These are phyloP conservation scores for Sclerotinia spermophila DNA, from an alignment of 2,329 filamentous ascomycete genomes.

Conservation along the genomic window DNA sequence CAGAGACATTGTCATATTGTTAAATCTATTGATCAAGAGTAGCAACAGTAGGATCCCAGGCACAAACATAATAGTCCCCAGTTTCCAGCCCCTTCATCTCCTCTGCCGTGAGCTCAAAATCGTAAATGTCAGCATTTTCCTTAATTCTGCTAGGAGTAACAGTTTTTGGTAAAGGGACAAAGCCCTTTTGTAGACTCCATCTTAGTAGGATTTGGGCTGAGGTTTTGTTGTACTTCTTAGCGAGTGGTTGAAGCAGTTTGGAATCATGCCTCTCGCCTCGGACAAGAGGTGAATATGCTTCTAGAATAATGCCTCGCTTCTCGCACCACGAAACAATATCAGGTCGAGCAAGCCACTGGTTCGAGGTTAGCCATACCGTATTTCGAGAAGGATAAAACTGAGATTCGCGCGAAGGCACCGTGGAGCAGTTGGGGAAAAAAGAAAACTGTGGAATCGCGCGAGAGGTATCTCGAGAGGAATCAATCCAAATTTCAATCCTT, in stretches of 20 bases:
- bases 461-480: background rate
- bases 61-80: conserved; percentile 50
- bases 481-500: background rate
- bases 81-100: conserved; percentile 51
- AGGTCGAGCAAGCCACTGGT: conserved; percentile 65
- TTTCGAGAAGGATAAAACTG: background rate
- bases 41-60: conserved; percentile 54
- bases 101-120: conserved; percentile 53
- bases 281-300: conserved; percentile 61
- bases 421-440: background rate
- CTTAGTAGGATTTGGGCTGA: conserved; percentile 75
- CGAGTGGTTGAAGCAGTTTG: conserved; percentile 58
- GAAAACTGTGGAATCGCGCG: background rate
- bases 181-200: conserved; percentile 78
- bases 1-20: background rate
- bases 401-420: background rate
- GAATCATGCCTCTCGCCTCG: conserved; percentile 70
- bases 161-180: conserved; percentile 70
- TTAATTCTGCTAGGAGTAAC: conserved; percentile 63
- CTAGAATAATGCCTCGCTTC: conserved; percentile 57
- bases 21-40: conserved; percentile 42
- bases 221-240: conserved; percentile 68
- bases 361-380: background rate
- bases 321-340: conserved; percentile 78
- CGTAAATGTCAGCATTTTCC: conserved; percentile 56